Base-by-base conservation (phyloP, 1,284 basidiomycete genomes). In the Irpex lacteus region DNA sequence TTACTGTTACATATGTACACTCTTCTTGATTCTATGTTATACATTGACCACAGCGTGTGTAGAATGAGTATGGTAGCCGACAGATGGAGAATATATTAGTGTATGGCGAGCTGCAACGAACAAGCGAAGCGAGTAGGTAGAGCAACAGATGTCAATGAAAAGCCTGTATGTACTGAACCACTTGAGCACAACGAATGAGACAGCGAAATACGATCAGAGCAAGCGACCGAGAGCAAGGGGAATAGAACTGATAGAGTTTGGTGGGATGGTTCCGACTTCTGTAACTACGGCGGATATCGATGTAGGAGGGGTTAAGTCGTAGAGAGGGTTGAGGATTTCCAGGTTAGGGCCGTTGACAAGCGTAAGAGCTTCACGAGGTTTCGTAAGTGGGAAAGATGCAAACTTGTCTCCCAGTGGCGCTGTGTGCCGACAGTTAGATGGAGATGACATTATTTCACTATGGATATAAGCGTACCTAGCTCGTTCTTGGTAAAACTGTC, bases 401-500 rank as follows among this genome's bases (percentile, higher is more conserved):
- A 81, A 78, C 15, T 72, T 66, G 58, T 77, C 77, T 37, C 76
- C 74, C 13, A 72, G 59, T 2, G 79, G 78, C 15, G 78, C 79
- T 79, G 54, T 15, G 36, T 6, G 44, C 4, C 1, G 59, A 58
- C 18, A 64, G 11, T 47, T 26, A 47, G 54, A 26, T 50, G n/a
- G 44, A 7, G 32, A 44, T 6, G 21, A 61, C 5, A 19, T 50
- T 37, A 67, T 47, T 38, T 61, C 44, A 49, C 50, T 55, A 36
- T n/a, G 57, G 60, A 65, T 61, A 4, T 4, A 3, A 3, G 47
- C 82, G 73, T 70, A 90, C 96, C 95, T 40, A 98, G 81, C 77
- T 99, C 98, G 74, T 99, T 99, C 75, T 94, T 95, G 36, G 94
- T 95, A 68, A 99, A 95, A 37, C 92, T 92, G 76, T 99, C 98